These are phyloP conservation scores for Leccinum laetum DNA, from an alignment of 1,284 basidiomycete species.

Conservation along the genomic window DNA sequence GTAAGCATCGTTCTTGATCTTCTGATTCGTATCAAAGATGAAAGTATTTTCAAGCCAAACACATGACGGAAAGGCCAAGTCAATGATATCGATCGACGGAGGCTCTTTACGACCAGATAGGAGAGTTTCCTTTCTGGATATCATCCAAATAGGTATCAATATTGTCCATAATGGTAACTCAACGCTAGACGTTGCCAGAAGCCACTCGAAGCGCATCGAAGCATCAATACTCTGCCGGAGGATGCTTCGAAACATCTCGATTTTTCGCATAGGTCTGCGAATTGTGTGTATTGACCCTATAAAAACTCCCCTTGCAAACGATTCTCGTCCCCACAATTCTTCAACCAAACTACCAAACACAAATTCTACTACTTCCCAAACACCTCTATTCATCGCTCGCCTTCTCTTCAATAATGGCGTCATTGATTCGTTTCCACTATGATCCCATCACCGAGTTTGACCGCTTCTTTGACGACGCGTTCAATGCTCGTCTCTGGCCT, in stretches of 20 bases:
- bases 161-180: neutral
- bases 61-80: neutral
- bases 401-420: conserved; percentile 17
- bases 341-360: neutral
- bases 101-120: neutral
- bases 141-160: conserved; percentile 3
- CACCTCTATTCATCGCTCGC: neutral
- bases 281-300: neutral
- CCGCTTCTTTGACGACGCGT: conserved; percentile 44
- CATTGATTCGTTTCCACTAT: conserved; percentile 37
- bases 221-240: neutral
- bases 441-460: conserved; percentile 49
- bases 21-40: neutral
- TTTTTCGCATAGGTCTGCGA: neutral
- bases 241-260: neutral
- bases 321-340: neutral
- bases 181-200: neutral
- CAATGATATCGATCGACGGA: neutral
- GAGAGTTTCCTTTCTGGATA: neutral
- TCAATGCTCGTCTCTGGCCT: conserved; percentile 21
- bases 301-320: neutral
- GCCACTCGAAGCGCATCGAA: neutral
- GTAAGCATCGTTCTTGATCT: neutral
- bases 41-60: neutral
- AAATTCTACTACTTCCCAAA: neutral